Base-by-base conservation (phyloP, 768 basidiomycete species). In the Chiua virens region DNA sequence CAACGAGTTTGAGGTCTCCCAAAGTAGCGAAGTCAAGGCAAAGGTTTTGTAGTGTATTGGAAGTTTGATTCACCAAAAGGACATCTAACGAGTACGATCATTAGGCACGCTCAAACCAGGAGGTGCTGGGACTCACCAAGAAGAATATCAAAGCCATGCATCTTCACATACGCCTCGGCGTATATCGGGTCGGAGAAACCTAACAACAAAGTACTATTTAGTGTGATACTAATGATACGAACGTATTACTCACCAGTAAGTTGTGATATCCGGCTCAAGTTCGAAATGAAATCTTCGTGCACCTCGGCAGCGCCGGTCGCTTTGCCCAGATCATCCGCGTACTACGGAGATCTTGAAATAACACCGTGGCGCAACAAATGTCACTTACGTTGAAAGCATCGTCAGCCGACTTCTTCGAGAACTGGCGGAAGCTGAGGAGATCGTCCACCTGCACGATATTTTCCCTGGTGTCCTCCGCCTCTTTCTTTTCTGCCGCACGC, bases 141-240 rank as follows among this genome's bases (percentile, higher is more conserved):
- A 37, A 92, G 72, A 63, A 99, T 97, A 67, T 99, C 96, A 68
- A 98, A 98, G 35, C 94, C 93, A 57, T 98, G 92, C 71, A 98
- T 92, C 69, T 94, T 96, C 58, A 98, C 95, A 63, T 92, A 92
- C 3, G 96, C 95, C 68, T 99, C 97, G 8, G 95, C 95, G 61
- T 98, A 98, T 55, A 99, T 92, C 11, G 96, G 92, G 67, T 98
- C 97, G 23, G 95, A 97, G 80, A 98, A 98, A 28, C 96, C 94
- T 85, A 59, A 39, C 30, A 21, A 28, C 39, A 42, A 35, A 51
- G 22, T 20, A 23, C 27, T 3, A 10, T 14, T 7, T 35, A 15
- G 36, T 21, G 21, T 4, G 34, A 37, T 13, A 18, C 20, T 13
- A 25, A 36, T 22, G 17, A 18, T 27, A 8, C 25, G 4, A 8